A percentile compares a stretch with the other conserved stretches of the same genome.
Evolutionary conservation across 306 rosid genomes (phyloP).

Genomic region (Trifolium fragiferum): DNA sequence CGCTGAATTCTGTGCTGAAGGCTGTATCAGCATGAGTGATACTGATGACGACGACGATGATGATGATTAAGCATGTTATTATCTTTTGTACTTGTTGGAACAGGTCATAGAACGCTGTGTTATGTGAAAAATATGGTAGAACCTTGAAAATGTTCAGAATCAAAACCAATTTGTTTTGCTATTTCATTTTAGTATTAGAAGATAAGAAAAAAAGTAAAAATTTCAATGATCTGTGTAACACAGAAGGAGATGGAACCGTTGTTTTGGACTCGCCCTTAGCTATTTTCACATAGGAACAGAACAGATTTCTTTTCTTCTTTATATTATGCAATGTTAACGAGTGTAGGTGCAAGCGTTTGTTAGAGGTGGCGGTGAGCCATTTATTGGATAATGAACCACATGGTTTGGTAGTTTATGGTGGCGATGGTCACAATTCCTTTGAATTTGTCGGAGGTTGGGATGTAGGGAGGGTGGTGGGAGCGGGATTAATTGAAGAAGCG

Average conservation of each 20-base stretch:
- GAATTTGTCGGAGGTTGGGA: too few species aligned
- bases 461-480: too few species aligned
- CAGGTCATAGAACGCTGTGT: slow-evolving; percentile 32
- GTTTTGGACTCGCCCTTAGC: background rate
- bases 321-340: background rate
- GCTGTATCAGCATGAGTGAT: slow-evolving; percentile 63
- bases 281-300: background rate
- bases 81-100: slow-evolving; percentile 8
- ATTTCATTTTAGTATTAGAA: background rate
- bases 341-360: too few species aligned
- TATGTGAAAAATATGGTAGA: slow-evolving; percentile 37
- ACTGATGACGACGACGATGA: slow-evolving; percentile 39
- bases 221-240: background rate
- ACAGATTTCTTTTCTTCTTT: background rate
- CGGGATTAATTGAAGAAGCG: too few species aligned
- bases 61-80: slow-evolving; percentile 54
- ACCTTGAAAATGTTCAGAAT: slow-evolving; percentile 24
- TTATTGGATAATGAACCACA: too few species aligned
- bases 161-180: background rate
- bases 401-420: too few species aligned
- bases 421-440: too few species aligned
- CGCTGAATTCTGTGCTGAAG: slow-evolving; percentile 64
- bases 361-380: too few species aligned
- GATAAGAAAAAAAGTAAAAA: background rate
- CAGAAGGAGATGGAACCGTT: background rate